Base-by-base conservation (phyloP, 495 filamentous ascomycete species). In the Parachaetomium inaequale region DNA sequence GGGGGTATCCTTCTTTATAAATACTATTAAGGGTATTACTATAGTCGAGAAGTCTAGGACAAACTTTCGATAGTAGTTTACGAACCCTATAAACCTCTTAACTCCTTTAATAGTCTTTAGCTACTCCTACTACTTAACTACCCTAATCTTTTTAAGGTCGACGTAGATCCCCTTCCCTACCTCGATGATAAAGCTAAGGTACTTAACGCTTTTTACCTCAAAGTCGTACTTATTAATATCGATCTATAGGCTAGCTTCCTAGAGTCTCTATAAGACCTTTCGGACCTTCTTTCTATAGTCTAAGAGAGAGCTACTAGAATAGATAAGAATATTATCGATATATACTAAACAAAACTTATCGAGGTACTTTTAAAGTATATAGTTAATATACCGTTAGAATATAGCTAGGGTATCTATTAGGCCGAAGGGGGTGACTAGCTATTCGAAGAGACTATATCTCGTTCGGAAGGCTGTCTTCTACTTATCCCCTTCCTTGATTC, bases 371-470 rank as follows among this genome's bases (percentile, higher is more conserved):
- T 21, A n/a, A 0, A 77, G 51, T 4, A 53, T 61, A 36, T 71
- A n/a, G 55, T 78, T 76, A 17, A 76, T 75, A 28, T 58, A 72
- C 0, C 54, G 17, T 32, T 78, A 61, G 34, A 69, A 77, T 0
- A 60, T 72, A 1, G 61, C 45, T 12, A 62, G 68, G 0, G 53
- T 58, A 21, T 68, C 67, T 0, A 31, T 72, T 0, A 79, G 50
- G 0, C 68, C 61, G 59, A 80, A 79, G 2, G 70, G 69, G 45
- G 76, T 50, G 0, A 79, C 69, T 0, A 56, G 26, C 46, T 70
- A 79, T 51, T 77, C 63, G 40, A 66, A 80, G 0, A 40, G 26
- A 0, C 69, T 51, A 29, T 68, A 75, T n/a, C 63, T 19, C 0
- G 65, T 78, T 0, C 59, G 14, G 31, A 80, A 79, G 0, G 66